phyloP scores from a whole-genome alignment of 176 grass and related monocot genomes.

The Typha latifolia region DNA sequence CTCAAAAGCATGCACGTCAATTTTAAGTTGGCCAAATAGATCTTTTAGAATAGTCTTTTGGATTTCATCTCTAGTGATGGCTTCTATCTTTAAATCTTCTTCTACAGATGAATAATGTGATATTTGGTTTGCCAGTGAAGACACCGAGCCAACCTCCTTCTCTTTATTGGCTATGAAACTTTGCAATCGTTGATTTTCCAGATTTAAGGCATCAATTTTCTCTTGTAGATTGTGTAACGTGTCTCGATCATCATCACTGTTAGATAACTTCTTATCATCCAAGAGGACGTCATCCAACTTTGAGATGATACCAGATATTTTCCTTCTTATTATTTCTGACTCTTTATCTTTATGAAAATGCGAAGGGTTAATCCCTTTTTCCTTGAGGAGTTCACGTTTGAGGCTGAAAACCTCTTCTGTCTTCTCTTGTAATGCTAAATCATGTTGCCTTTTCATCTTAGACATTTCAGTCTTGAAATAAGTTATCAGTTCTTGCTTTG shows the following conservation, averaged over 20 bases:
- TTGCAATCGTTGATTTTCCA: slow-evolving; percentile 23
- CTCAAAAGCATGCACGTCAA: slow-evolving; percentile 8
- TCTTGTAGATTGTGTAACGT: slow-evolving; percentile 6
- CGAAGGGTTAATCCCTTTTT: slow-evolving; percentile 15
- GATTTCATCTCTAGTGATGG: slow-evolving; percentile 19
- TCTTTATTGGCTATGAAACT: slow-evolving; percentile 13
- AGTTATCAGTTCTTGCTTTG: slow-evolving; percentile 27
- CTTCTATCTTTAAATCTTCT: slow-evolving; percentile 15
- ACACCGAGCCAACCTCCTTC: slow-evolving; percentile 5
- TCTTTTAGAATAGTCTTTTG: slow-evolving; percentile 23
- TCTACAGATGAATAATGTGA: slow-evolving; percentile 13
- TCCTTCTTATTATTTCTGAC: slow-evolving; percentile 14
- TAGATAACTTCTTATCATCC: slow-evolving; percentile 8
- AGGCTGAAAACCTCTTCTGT: slow-evolving; percentile 28
- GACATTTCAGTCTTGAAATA: slow-evolving; percentile 32
- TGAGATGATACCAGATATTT: slow-evolving; percentile 13
- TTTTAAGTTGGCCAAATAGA: slow-evolving; percentile 16
- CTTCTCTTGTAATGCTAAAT: slow-evolving; percentile 25
- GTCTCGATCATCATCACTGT: slow-evolving; percentile 11
- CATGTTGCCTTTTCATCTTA: slow-evolving; percentile 31
- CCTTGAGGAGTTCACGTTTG: slow-evolving; percentile 30
- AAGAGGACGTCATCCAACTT: slow-evolving; percentile 21
- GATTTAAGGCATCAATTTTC: slow-evolving; percentile 7
- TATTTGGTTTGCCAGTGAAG: neutral
- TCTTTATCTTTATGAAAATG: slow-evolving; percentile 18